Evolutionary conservation across 1,284 basidiomycete species (phyloP).

Genomic region (Anthracocystis panici-leucophaei): DNA sequence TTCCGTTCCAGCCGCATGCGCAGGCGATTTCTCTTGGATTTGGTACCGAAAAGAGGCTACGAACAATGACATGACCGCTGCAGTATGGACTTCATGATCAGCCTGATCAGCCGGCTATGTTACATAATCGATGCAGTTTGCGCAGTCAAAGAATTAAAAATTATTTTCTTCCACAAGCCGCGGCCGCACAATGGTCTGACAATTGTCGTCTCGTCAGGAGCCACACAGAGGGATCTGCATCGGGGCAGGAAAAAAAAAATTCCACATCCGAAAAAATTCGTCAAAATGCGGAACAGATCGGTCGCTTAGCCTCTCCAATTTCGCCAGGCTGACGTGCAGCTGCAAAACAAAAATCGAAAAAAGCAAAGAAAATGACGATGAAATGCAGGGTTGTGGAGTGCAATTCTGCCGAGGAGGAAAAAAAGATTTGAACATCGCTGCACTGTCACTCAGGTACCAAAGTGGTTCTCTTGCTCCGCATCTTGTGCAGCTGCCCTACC

Average conservation of each 20-base stretch:
- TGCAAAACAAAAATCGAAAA: not conserved
- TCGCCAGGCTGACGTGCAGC: not conserved
- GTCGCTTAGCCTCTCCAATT: not conserved
- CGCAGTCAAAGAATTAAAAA: no score
- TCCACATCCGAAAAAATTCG: not conserved
- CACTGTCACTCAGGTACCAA: slow-evolving; percentile 11
- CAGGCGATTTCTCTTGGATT: no score
- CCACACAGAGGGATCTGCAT: slow-evolving; percentile 8
- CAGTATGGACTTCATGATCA: no score
- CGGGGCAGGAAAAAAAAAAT: not conserved
- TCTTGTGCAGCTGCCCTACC: not conserved
- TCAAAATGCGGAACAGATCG: slow-evolving; percentile 11
- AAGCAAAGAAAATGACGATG: not conserved
- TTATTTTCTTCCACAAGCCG: no score
- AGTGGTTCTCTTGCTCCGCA: not conserved
- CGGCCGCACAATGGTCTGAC: not conserved
- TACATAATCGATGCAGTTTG: no score
- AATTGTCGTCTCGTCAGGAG: not conserved
- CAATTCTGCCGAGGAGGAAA: not conserved
- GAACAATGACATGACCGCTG: no score
- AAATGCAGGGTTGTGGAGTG: not conserved
- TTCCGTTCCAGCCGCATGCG: slow-evolving; percentile 3
- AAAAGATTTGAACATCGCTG: not conserved
- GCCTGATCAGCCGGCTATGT: no score
- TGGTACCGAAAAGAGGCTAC: no score